These are phyloP conservation scores for Glaciozyma antarctica DNA, from an alignment of 768 basidiomycete species.

Conservation along the genomic window DNA sequence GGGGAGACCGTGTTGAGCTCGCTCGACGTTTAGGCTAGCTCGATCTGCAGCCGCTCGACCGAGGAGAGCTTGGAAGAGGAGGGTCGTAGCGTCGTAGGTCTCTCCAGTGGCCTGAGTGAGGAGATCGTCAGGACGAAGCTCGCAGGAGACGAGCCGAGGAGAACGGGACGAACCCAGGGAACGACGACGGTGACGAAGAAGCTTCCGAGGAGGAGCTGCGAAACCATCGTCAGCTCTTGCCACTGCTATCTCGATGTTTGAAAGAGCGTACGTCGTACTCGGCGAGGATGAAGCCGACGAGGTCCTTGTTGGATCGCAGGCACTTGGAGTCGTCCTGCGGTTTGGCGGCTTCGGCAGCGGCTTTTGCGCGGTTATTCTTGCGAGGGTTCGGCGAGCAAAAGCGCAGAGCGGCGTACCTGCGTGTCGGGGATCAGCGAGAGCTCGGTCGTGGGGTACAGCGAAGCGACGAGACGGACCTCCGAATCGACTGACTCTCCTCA, in stretches of 20 bases:
- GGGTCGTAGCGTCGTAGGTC: constrained; percentile 23
- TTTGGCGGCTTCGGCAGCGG: neutral
- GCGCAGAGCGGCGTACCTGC: constrained; percentile 19
- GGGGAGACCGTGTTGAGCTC: neutral
- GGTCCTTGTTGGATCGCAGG: constrained; percentile 18
- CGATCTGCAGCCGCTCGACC: constrained; percentile 10
- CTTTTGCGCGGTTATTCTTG: constrained; percentile 4
- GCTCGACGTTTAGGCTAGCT: neutral
- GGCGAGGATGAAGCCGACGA: constrained; percentile 21
- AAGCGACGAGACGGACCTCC: constrained; percentile 16
- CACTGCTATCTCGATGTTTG: no score
- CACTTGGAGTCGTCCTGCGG: neutral
- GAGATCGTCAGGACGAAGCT: no score
- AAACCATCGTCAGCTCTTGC: no score
- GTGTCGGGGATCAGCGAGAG: neutral
- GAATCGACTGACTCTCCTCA: neutral
- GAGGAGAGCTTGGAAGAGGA: constrained; percentile 12
- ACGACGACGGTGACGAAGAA: constrained; percentile 22
- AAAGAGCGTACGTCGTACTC: constrained; percentile 12
- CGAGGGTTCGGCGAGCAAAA: constrained; percentile 24
- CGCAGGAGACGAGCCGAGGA: neutral
- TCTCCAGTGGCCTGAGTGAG: constrained; percentile 20
- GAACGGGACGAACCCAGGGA: constrained; percentile 16
- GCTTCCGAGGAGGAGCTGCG: constrained; percentile 7
- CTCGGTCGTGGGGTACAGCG: constrained; percentile 6